Evolutionary conservation across 73 alveolate genomes (phyloP).

Genomic region (Paraurostyla sp.): DNA sequence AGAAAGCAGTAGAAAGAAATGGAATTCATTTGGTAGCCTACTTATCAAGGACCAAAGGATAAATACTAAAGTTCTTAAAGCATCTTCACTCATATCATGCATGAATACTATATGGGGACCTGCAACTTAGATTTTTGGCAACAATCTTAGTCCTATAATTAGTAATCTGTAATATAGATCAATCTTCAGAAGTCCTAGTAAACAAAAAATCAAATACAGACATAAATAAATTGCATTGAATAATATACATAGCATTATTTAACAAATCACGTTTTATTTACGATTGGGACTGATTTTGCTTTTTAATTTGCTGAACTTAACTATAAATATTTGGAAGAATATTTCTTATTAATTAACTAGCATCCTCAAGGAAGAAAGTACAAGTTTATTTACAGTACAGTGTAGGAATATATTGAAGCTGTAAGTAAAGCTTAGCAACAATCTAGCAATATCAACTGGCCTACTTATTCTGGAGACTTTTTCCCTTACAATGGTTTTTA

Average conservation of each 20-base stretch:
- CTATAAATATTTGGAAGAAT: conserved; percentile 58
- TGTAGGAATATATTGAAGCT: neutral
- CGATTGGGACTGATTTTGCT: conserved; percentile 77
- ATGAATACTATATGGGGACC: neutral
- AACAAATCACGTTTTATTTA: conserved; percentile 61
- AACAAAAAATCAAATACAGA: neutral
- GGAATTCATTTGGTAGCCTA: conserved; percentile 67
- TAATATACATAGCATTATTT: conserved; percentile 28
- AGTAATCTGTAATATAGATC: no score
- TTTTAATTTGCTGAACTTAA: conserved; percentile 56
- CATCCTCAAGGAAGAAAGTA: neutral
- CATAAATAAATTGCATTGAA: conserved; percentile 20
- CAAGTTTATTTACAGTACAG: neutral
- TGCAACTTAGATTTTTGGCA: neutral
- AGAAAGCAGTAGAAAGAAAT: conserved; percentile 55
- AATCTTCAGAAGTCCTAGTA: neutral
- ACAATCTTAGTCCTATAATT: no score
- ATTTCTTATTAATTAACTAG: neutral
- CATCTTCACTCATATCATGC: conserved; percentile 74
- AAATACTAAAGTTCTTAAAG: conserved; percentile 19
- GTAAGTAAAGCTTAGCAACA: neutral
- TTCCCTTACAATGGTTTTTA: conserved; percentile 19
- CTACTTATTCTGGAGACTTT: neutral
- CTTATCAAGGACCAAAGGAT: neutral
- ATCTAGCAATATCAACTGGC: neutral